Conservation (phyloP, 495 filamentous ascomycete species). For the Neurospora sublineolata region DNA sequence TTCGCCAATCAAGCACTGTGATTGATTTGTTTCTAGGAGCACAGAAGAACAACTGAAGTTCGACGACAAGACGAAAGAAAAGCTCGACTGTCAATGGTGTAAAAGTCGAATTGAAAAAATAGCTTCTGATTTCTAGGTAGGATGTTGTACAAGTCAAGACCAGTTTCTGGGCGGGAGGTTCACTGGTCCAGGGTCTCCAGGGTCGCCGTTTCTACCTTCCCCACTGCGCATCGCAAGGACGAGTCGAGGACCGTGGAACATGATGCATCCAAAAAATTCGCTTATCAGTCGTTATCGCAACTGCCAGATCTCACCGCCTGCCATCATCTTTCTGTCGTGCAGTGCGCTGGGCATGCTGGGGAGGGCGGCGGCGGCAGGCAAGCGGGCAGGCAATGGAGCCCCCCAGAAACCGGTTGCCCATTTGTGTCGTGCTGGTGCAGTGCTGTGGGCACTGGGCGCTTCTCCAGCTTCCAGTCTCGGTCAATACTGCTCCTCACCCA, state of each 20-base stretch:
- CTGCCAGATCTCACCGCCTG: constrained; percentile 17
- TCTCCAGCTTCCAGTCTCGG: constrained; percentile 12
- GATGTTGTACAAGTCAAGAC: not conserved
- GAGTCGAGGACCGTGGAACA: constrained; percentile 3
- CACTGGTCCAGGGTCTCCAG: not conserved
- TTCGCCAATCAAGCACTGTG: not conserved
- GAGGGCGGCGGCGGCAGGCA: constrained; percentile 3
- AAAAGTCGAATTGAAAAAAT: not conserved
- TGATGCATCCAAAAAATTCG: constrained; percentile 18
- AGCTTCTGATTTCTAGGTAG: not conserved
- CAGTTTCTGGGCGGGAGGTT: not conserved
- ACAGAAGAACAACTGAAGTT: not conserved
- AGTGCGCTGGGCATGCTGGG: not conserved
- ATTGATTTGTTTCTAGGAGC: not conserved
- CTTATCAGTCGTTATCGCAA: constrained; percentile 23
- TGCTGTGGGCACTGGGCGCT: constrained; percentile 11
- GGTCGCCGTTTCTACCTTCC: not conserved
- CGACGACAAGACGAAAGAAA: not conserved
- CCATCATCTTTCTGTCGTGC: not conserved
- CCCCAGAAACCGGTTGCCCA: constrained; percentile 7
- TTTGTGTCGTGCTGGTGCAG: constrained; percentile 11
- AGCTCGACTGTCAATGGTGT: not conserved
- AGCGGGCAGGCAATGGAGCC: constrained; percentile 15
- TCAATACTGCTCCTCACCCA: constrained; percentile 6
- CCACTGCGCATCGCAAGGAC: not conserved